These are phyloP conservation scores for Serendipita sp. DNA, from an alignment of 768 basidiomycete genomes.

Conservation along the genomic window DNA sequence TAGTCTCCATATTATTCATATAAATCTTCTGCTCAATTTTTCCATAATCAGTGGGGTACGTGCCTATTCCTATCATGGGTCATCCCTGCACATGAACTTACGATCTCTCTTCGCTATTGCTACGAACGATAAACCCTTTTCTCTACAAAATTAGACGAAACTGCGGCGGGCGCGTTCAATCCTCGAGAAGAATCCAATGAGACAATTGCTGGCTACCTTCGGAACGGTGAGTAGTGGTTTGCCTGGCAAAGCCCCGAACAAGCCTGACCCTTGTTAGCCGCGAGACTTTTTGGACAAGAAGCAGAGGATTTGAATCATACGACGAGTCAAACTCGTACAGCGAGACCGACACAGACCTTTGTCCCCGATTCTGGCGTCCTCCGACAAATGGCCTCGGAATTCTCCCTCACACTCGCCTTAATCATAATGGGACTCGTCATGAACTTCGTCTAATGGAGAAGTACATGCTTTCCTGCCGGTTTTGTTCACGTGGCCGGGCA, in stretches of 20 bases:
- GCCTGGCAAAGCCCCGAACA: not conserved
- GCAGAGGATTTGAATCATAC: not conserved
- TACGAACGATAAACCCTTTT: too few relatives aligned
- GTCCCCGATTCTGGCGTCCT: not conserved
- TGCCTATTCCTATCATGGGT: too few relatives aligned
- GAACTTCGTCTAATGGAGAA: not conserved
- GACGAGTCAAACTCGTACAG: not conserved
- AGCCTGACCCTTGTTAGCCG: not conserved
- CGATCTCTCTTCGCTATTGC: too few relatives aligned
- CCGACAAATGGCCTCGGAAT: not conserved
- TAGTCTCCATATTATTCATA: too few relatives aligned
- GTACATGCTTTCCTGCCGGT: not conserved
- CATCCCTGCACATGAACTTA: too few relatives aligned
- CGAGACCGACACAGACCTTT: not conserved
- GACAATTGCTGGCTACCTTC: not conserved
- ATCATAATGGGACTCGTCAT: not conserved
- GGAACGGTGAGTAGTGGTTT: not conserved
- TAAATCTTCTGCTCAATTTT: too few relatives aligned
- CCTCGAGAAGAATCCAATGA: not conserved
- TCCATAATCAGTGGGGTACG: too few relatives aligned
- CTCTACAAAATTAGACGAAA: not conserved
- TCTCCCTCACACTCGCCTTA: not conserved
- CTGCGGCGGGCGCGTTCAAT: not conserved
- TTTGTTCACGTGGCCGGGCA: too few relatives aligned
- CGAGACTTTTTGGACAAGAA: slow-evolving; percentile 1